phyloP scores from a whole-genome alignment of 2,329 filamentous ascomycete species.

The Pezicula rhizophila region DNA sequence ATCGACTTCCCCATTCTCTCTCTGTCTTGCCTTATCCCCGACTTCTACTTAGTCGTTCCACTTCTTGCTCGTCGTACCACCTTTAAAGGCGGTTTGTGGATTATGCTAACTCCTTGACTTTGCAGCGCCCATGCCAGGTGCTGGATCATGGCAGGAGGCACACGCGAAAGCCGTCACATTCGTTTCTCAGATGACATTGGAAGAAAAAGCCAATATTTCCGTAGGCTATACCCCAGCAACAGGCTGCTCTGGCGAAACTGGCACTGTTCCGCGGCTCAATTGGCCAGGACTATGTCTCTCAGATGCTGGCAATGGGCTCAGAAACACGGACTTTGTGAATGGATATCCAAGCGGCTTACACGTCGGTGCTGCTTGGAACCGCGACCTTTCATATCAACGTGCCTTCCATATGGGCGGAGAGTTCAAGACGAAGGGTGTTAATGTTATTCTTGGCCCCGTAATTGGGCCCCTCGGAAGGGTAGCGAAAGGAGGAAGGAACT shows the following conservation, averaged over 20 bases:
- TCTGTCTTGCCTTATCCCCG: no score
- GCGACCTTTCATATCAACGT: neutral
- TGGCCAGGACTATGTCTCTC: neutral
- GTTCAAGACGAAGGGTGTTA: neutral
- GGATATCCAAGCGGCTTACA: neutral
- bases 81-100: no score
- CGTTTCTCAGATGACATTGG: neutral
- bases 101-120: no score
- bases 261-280: neutral
- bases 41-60: no score
- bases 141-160: neutral
- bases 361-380: neutral
- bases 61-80: no score
- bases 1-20: no score
- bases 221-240: neutral
- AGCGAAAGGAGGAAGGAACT: slow-evolving; percentile 56
- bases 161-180: neutral
- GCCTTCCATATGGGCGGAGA: neutral
- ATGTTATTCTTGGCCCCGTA: slow-evolving; percentile 34
- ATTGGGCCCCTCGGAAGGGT: slow-evolving; percentile 59
- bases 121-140: no score
- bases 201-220: neutral
- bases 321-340: neutral
- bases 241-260: neutral
- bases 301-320: neutral